Evolutionary conservation across 2,329 filamentous ascomycete genomes (phyloP).

Genomic region (Aspergillus hiratsukae): DNA sequence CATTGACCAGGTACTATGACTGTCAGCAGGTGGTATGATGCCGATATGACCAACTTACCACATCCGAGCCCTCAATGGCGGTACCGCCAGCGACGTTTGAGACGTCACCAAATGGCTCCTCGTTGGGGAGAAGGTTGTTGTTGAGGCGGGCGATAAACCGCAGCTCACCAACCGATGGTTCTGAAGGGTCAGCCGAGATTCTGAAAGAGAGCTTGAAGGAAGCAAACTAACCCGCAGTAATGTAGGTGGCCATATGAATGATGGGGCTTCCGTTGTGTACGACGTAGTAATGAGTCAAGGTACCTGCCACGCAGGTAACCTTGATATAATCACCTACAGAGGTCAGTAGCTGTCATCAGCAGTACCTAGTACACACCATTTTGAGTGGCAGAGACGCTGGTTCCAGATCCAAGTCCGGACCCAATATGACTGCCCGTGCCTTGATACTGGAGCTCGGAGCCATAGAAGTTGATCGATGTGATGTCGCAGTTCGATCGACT

Average conservation of each 20-base stretch:
- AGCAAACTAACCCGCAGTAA: constrained; percentile 41
- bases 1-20: constrained; percentile 50
- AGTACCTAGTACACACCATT: constrained; percentile 19
- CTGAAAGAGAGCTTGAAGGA: not conserved
- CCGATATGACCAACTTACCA: constrained; percentile 28
- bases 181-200: constrained; percentile 16
- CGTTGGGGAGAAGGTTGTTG: constrained; percentile 46
- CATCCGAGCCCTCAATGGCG: constrained; percentile 55
- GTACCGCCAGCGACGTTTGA: constrained; percentile 53
- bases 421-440: constrained; percentile 52
- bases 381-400: constrained; percentile 48
- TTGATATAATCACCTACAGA: constrained; percentile 50
- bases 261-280: constrained; percentile 57
- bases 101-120: constrained; percentile 51
- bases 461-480: constrained; percentile 58
- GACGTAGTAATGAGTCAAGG: constrained; percentile 62
- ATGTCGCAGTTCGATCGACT: constrained; percentile 57
- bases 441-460: constrained; percentile 55
- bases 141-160: constrained; percentile 62
- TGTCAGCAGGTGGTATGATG: not conserved
- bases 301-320: constrained; percentile 56
- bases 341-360: not conserved
- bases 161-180: constrained; percentile 56
- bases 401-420: constrained; percentile 56
- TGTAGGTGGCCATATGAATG: constrained; percentile 61